These are phyloP conservation scores for Hypoxylon sp. DNA, from an alignment of 2,329 filamentous ascomycete species.

Conservation along the genomic window DNA sequence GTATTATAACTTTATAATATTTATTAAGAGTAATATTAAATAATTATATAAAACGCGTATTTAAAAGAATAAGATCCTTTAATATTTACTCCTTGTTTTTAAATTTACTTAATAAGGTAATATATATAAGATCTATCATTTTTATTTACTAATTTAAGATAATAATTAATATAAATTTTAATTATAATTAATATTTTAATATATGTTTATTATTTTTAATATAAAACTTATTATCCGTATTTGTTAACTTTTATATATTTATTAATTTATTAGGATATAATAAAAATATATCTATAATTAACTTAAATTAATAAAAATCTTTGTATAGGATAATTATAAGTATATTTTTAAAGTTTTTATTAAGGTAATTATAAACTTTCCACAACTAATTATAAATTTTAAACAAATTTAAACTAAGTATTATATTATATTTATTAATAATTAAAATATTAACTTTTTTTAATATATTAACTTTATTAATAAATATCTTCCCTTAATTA, in stretches of 20 bases:
- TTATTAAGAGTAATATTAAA: conserved; percentile 3
- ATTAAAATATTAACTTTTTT: background rate
- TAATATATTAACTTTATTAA: background rate
- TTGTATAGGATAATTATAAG: background rate
- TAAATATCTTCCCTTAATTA: conserved; percentile 2
- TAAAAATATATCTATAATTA: background rate
- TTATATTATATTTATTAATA: conserved; percentile 2
- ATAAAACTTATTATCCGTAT: background rate
- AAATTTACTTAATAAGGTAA: background rate
- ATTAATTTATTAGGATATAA: conserved; percentile 1
- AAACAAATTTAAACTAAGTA: too few species aligned
- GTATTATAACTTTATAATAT: background rate
- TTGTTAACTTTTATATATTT: background rate
- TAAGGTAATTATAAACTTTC: too few species aligned
- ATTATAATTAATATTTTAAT: background rate
- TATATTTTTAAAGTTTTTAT: background rate
- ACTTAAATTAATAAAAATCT: conserved; percentile 1
- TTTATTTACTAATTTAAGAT: conserved; percentile 1
- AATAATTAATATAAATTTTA: conserved; percentile 5
- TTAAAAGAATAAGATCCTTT: conserved; percentile 1
- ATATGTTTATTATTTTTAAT: background rate
- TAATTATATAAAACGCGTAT: background rate
- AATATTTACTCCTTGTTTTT: background rate
- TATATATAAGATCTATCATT: background rate
- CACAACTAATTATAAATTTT: too few species aligned